Evolutionary conservation across 2,329 filamentous ascomycete species (phyloP), one percentile per base, ranked within the genome.

Genomic region (Sphaerulina musiva): DNA sequence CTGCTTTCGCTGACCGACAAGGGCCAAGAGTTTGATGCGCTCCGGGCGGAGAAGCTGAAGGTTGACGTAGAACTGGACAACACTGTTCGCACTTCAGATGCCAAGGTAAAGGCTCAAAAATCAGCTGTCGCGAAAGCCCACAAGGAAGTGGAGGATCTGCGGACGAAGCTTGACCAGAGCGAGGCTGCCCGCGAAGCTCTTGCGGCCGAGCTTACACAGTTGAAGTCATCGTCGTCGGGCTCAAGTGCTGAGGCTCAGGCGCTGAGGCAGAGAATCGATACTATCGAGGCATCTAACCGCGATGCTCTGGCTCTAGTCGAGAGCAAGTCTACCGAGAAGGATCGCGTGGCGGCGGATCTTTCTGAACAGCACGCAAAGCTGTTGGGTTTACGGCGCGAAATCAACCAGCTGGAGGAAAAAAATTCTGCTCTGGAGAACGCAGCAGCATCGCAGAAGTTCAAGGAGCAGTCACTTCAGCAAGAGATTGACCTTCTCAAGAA

Each of bases 31-130:
- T 85, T 82, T 64, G 89, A 95, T 68, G 80, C 84, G 39, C 74
- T 95, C 40, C 89, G 86, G 64, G 85, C 92, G 8, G 88, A 95
- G 61, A 97, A 96, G 74, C 79, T 96, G 43, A 85, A 89, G 62
- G 77, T 88, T 44, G 89, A 95, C 65, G 93, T 98, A 43, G 91
- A 97, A 75, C 80, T 97, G 6, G 93, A 98, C 70, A 93, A 89
- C 71, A 86, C 86, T 14, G 85, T 95, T 46, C 85, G 90, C 64
- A 87, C 82, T 61, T 85, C 86, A 56, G 92, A 97, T 68, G 83
- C 86, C 23, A 87, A 90, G 71, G 84, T 85, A 61, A 89, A 92
- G 67, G 82, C 84, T 7, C 83, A 93, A 69, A 95, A 93, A 73
- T 78, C 81, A 5, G 87, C 86, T 1, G 81, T 89, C 43, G 89